Base-by-base conservation (phyloP, 768 basidiomycete genomes). In the Hemileccinum rubropunctum region DNA sequence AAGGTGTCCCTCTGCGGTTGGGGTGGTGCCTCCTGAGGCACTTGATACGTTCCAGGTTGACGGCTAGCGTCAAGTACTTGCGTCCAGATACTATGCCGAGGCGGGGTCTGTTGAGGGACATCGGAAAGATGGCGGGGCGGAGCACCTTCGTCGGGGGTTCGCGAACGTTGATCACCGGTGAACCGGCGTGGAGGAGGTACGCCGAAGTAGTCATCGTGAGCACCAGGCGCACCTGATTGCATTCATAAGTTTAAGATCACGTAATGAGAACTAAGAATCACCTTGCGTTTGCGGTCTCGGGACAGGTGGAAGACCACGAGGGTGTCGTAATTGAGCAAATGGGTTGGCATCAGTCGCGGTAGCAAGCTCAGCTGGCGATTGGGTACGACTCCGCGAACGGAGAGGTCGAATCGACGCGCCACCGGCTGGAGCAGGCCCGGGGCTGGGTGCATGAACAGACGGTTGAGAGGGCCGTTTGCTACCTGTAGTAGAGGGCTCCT, bases 41-140 rank as follows among this genome's bases (percentile, higher is more conserved):
- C 41, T 32, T 65, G 63, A 53, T 71, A 62, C 15, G 70, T 65
- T 51, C 76, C 77, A 38, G 76, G 69, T 37, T 76, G 73, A 36
- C 76, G 78, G 23, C 80, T 77, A 37, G 84, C 77, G 50, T 95
- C 89, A 54, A 95, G 82, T 40, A 88, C 90, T 64, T 91, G 86
- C 60, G 88, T 93, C 95, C 94, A 98, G 49, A 95, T 78, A 42
- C 73, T 81, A 48, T 88, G 86, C 38, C 87, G 79, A 26, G 81
- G 71, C 39, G 81, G 69, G 2, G 51, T 51, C 76, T 50, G 60
- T 20, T 75, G 73, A 32, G 80, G 77, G 50, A 75, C 70, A 6
- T 83, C 80, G 17, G 81, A 74, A 50, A 84, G 82, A 14, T 74
- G 76, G 15, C 79, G 81, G 32, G 76, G 66, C 51, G 74, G 77